These are phyloP conservation scores for Neofusicoccum umdonicola DNA, from an alignment of 2,329 filamentous ascomycete species.

Conservation along the genomic window DNA sequence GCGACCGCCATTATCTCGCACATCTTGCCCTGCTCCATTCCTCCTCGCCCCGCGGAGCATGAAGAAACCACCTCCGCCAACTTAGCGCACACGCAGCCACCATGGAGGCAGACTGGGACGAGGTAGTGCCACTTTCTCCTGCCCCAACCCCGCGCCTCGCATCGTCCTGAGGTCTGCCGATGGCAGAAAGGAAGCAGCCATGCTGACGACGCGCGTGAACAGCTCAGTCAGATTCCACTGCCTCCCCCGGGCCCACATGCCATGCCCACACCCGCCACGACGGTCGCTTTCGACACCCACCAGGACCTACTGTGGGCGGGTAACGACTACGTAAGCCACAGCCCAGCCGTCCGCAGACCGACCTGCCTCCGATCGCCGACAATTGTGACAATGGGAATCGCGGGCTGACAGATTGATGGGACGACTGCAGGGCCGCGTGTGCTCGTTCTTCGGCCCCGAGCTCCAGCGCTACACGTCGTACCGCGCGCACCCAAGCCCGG, in stretches of 20 bases:
- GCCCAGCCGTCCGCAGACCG: constrained; percentile 15
- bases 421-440: constrained; percentile 71
- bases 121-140: constrained; percentile 32
- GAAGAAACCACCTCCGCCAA: constrained; percentile 9
- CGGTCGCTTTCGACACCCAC: constrained; percentile 82
- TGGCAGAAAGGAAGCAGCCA: no score
- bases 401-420: background rate
- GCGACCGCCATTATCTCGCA: background rate
- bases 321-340: constrained; percentile 72
- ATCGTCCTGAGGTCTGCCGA: no score
- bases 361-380: background rate
- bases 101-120: constrained; percentile 55
- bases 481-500: constrained; percentile 68
- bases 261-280: constrained; percentile 68
- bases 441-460: constrained; percentile 82
- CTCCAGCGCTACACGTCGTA: constrained; percentile 89
- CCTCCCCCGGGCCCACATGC: constrained; percentile 71
- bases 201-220: constrained; percentile 18
- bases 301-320: constrained; percentile 93
- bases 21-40: background rate
- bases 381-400: background rate
- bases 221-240: constrained; percentile 80
- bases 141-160: no score
- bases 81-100: constrained; percentile 18
- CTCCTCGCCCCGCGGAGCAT: background rate